These are phyloP conservation scores for Pseudocercospora cruenta DNA, from an alignment of 2,329 filamentous ascomycete species.

Conservation along the genomic window DNA sequence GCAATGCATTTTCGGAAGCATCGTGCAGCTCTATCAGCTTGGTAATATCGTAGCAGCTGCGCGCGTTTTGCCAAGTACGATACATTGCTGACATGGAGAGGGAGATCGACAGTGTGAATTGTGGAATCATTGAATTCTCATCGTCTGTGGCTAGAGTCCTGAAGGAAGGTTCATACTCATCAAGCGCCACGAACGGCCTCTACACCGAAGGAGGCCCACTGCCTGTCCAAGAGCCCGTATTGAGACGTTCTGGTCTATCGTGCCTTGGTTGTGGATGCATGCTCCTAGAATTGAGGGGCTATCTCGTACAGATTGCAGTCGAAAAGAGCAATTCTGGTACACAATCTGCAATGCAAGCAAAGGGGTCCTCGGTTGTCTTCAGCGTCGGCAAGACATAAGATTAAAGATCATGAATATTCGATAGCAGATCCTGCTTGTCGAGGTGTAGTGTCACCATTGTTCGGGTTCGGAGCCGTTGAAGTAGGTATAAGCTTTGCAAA, in stretches of 20 bases:
- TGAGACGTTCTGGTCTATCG: background rate
- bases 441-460: background rate
- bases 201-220: background rate
- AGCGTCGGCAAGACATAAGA: background rate
- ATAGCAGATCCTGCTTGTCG: background rate
- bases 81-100: background rate
- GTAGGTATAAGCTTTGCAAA: background rate
- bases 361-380: background rate
- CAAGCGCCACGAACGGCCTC: background rate
- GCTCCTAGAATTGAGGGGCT: background rate
- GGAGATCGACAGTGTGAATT: background rate
- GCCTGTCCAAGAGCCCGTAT: background rate
- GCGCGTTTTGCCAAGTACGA: background rate
- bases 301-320: no score
- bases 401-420: background rate
- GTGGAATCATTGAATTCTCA: background rate
- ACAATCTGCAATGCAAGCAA: background rate
- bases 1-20: background rate
- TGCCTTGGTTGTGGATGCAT: background rate
- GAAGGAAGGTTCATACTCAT: background rate
- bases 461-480: background rate
- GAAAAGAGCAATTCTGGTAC: background rate
- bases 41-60: background rate
- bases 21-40: background rate
- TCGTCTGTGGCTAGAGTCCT: background rate